Evolutionary conservation across 768 basidiomycete species (phyloP).

Genomic region (Termitomyces sp.): DNA sequence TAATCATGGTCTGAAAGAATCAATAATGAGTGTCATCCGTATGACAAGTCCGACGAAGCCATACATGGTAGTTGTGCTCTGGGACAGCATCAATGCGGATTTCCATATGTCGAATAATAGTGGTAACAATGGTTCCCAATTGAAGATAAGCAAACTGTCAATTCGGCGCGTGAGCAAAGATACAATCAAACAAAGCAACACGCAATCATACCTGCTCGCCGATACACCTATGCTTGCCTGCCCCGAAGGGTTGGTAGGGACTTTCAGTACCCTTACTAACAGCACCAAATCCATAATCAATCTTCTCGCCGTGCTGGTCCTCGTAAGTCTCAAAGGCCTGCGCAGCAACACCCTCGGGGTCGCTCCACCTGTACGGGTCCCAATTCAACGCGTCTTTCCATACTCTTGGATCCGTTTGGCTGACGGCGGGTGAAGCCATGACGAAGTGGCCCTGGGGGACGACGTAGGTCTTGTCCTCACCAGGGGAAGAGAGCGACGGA

Average conservation of each 20-base stretch:
- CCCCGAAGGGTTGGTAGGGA: conserved; percentile 97
- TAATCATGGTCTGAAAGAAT: conserved; percentile 82
- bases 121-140: conserved; percentile 76
- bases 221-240: conserved; percentile 92
- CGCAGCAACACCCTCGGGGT: conserved; percentile 76
- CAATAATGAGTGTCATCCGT: neutral
- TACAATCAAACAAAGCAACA: neutral
- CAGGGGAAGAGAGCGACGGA: conserved; percentile 69
- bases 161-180: neutral
- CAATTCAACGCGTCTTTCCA: conserved; percentile 73
- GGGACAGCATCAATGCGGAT: conserved; percentile 72
- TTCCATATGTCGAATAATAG: conserved; percentile 72
- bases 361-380: conserved; percentile 83
- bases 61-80: conserved; percentile 83
- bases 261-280: conserved; percentile 96
- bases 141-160: conserved; percentile 90
- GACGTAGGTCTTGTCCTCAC: conserved; percentile 69
- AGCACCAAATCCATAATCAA: conserved; percentile 94
- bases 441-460: conserved; percentile 89
- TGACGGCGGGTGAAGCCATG: conserved; percentile 82
- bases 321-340: conserved; percentile 70
- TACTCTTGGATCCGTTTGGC: conserved; percentile 77
- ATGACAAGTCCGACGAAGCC: conserved; percentile 21
- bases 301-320: conserved; percentile 77
- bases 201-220: conserved; percentile 63